Evolutionary conservation across 192 early-diverging fungal species (phyloP).

Genomic region (Geranomyces michiganensis): DNA sequence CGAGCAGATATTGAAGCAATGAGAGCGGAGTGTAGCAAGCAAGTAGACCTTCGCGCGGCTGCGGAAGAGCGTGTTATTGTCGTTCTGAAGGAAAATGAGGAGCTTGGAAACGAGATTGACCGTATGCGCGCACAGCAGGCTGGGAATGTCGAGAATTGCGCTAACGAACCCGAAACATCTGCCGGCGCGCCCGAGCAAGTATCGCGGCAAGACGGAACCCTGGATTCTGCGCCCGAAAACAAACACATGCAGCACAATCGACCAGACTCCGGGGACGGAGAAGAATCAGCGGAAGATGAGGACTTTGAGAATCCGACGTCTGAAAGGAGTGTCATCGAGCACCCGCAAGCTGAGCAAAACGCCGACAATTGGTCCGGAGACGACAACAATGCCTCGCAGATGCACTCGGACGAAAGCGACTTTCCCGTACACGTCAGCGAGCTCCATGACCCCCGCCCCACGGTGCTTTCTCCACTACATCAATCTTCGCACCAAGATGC

Average conservation of each 20-base stretch:
- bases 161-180: too few species aligned
- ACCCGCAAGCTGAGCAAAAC: neutral
- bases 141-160: too few species aligned
- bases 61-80: neutral
- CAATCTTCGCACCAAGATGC: neutral
- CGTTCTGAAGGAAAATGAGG: neutral
- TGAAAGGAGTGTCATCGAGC: conserved; percentile 7
- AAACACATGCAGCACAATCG: too few species aligned
- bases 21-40: neutral
- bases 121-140: neutral
- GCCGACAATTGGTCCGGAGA: neutral
- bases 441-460: neutral
- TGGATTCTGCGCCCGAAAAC: too few species aligned
- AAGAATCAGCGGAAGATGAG: neutral
- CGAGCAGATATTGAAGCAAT: neutral
- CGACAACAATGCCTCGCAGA: neutral
- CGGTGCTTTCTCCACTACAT: neutral
- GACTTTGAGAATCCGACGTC: neutral
- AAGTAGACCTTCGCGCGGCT: conserved; percentile 1
- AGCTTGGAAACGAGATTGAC: neutral
- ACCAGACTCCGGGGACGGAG: too few species aligned
- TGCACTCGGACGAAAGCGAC: neutral
- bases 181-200: too few species aligned
- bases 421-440: conserved; percentile 34
- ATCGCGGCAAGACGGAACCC: too few species aligned